A percentile compares a stretch with the other conserved stretches of the same genome.
phyloP scores from a whole-genome alignment of 192 early-diverging fungal species.

The Spizellomyces punctatus region DNA sequence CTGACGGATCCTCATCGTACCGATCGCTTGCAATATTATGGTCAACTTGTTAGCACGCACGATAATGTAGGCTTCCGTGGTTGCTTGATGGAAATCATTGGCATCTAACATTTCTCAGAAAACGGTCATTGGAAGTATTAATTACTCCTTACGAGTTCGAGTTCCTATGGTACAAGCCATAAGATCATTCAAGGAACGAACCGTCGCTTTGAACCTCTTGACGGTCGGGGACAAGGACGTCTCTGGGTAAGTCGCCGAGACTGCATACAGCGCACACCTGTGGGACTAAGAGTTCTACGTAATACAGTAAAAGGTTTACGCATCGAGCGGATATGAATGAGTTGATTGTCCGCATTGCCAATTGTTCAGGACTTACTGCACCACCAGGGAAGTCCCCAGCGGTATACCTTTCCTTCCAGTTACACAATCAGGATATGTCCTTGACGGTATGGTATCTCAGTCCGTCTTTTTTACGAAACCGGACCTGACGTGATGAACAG shows the following conservation, averaged over 20 bases:
- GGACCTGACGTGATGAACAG: not conserved
- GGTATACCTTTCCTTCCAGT: conserved; percentile 44
- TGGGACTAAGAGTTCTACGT: too few species aligned
- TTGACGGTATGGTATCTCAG: conserved; percentile 20
- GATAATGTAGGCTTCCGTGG: conserved; percentile 34
- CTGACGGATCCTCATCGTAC: conserved; percentile 45
- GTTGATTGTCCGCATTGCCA: conserved; percentile 35
- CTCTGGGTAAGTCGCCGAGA: not conserved
- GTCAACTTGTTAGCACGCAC: conserved; percentile 47
- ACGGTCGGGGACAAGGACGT: conserved; percentile 26
- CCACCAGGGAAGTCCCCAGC: conserved; percentile 29
- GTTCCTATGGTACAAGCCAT: conserved; percentile 59
- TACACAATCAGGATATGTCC: conserved; percentile 35
- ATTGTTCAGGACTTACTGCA: conserved; percentile 30
- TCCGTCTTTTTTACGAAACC: too few species aligned
- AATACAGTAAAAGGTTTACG: not conserved
- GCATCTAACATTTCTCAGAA: conserved; percentile 6
- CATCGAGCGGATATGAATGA: conserved; percentile 43
- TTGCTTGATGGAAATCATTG: not conserved
- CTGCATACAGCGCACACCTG: too few species aligned
- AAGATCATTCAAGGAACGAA: conserved; percentile 54
- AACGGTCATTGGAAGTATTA: conserved; percentile 54
- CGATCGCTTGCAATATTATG: conserved; percentile 50
- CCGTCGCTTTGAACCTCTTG: conserved; percentile 49
- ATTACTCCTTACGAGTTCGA: conserved; percentile 47